Evolutionary conservation across 2,329 filamentous ascomycete genomes (phyloP), one percentile per base, ranked within the genome.

Genomic region (Coleophoma crateriformis): DNA sequence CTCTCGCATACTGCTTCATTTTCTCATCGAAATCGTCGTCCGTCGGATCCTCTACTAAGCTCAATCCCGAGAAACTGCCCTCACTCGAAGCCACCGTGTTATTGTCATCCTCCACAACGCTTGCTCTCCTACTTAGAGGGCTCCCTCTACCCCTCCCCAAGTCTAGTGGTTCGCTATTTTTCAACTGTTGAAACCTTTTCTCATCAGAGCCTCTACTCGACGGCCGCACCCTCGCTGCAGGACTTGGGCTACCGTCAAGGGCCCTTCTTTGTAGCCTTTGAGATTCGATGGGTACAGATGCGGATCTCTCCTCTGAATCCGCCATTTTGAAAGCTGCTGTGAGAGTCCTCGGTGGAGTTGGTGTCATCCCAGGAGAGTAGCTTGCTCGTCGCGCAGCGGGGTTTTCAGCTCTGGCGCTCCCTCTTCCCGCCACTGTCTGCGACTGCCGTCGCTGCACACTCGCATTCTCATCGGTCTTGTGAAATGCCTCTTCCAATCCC

Each of bases 191-290:
- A 46, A 32, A 32, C 37, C 47, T 41, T 39, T 11, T 33, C 19
- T 44, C 41, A 27, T 54, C 45, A 34, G 40, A 49, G 14, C 34
- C 33, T 45, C 45, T 35, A 35, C 39, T 49, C 8, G 38, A 42
- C n/a, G 34, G 47, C 22, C 49, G 33, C 27, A 27, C 14, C 32
- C 45, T 54, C 33, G 53, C 38, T 3, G 50, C 52, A 15, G 58
- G 58, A 54, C 56, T 60, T 33, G 58, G 58, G 46, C 58, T 60
- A 33, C 49, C 50, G 17, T 53, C 45, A 19, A 38, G 15, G 14
- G 48, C n/a, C 3, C 48, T 38, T 38, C 27, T 20, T 49, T n/a
- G 49, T 50, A 32, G 45, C 45, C 13, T 57, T 53, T 41, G 53
- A 51, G 27, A 53, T 52, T 38, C 33, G 38, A 38, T 22, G 14